These are phyloP conservation scores for Dorcoceras hygrometricum DNA, from an alignment of 257 asterid species.

Conservation along the genomic window DNA sequence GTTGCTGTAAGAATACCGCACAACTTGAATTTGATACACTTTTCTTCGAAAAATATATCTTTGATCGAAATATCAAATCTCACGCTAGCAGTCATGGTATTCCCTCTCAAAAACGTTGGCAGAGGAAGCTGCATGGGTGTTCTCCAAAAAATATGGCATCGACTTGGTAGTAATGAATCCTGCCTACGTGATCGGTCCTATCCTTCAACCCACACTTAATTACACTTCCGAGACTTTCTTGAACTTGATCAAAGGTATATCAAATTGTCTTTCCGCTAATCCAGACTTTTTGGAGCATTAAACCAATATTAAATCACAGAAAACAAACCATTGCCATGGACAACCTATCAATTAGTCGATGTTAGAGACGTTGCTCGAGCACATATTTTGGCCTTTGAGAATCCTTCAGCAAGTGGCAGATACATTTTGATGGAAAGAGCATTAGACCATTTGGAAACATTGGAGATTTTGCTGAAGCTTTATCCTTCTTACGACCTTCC, in stretches of 20 bases:
- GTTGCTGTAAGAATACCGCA: no score
- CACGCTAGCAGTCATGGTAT: background rate
- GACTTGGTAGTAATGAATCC: conserved; percentile 45
- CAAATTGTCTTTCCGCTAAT: no score
- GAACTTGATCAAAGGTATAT: conserved; percentile 19
- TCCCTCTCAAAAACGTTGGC: conserved; percentile 6
- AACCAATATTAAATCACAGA: background rate
- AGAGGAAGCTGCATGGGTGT: conserved; percentile 47
- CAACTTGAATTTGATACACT: no score
- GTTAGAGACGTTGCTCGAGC: conserved; percentile 45
- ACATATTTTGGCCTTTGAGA: conserved; percentile 41
- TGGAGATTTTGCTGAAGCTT: conserved; percentile 21
- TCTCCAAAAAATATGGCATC: conserved; percentile 34
- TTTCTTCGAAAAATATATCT: background rate
- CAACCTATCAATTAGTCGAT: conserved; percentile 33
- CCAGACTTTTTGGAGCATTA: background rate
- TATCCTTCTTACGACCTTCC: conserved; percentile 26
- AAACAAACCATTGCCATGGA: no score
- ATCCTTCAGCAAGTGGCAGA: conserved; percentile 39
- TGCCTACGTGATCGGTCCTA: conserved; percentile 42
- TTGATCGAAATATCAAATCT: background rate
- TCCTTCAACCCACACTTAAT: conserved; percentile 45
- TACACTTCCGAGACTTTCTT: conserved; percentile 23
- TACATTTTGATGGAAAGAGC: conserved; percentile 24
- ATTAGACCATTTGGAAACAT: conserved; percentile 3